A percentile compares a stretch with the other conserved stretches of the same genome.
These are phyloP conservation scores for Lipomyces chichibuensis DNA, from an alignment of 805 yeast genomes.

Conservation along the genomic window DNA sequence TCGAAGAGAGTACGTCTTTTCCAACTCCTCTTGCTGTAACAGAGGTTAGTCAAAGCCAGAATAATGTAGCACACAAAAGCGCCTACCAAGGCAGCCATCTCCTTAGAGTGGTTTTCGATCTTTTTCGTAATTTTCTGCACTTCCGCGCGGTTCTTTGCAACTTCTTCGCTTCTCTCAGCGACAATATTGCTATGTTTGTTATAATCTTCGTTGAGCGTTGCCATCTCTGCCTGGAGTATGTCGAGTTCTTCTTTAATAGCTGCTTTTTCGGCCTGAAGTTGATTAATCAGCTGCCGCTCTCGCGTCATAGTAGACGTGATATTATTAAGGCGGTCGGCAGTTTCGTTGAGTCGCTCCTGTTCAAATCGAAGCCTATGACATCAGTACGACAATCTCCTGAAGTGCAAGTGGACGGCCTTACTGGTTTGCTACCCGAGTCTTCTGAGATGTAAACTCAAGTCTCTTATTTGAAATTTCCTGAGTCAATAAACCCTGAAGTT, in stretches of 20 bases:
- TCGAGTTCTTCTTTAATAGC: slow-evolving; percentile 50
- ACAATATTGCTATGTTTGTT: slow-evolving; percentile 29
- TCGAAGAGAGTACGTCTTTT: slow-evolving; percentile 49
- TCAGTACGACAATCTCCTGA: neutral
- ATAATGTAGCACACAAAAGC: neutral
- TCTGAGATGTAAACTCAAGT: slow-evolving; percentile 62
- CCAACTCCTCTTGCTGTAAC: slow-evolving; percentile 36
- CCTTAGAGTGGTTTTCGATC: slow-evolving; percentile 15
- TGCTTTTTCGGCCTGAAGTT: slow-evolving; percentile 45
- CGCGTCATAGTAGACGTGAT: slow-evolving; percentile 43
- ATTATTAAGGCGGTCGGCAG: slow-evolving; percentile 51
- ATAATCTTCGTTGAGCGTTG: slow-evolving; percentile 38
- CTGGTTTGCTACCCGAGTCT: slow-evolving; percentile 62
- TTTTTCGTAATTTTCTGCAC: slow-evolving; percentile 22
- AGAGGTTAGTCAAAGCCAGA: neutral
- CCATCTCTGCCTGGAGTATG: slow-evolving; percentile 44
- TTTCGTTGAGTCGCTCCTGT: slow-evolving; percentile 58
- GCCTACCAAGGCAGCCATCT: slow-evolving; percentile 21
- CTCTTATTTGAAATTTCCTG: slow-evolving; percentile 53
- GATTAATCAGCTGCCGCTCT: slow-evolving; percentile 48
- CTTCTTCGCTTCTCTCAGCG: slow-evolving; percentile 22
- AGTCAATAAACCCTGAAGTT: slow-evolving; percentile 54
- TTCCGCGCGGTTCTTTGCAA: slow-evolving; percentile 23
- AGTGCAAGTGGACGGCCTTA: neutral
- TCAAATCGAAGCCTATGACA: slow-evolving; percentile 56